Conservation (phyloP, 495 filamentous ascomycete species). For the Trichodelitschia bisporula region DNA sequence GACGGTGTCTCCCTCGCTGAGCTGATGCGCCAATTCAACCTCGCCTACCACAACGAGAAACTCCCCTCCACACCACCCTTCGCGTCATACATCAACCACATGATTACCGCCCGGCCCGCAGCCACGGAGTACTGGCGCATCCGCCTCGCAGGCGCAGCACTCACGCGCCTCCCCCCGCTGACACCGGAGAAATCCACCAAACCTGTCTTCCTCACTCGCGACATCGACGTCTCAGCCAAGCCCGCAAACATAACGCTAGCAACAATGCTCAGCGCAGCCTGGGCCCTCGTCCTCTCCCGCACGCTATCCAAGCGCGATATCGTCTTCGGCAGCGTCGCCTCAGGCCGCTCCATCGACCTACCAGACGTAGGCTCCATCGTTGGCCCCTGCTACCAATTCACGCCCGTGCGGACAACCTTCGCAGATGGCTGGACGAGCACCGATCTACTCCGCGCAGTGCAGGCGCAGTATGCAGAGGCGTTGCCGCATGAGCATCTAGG, state of each 20-base stretch:
- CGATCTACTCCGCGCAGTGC: slow-evolving; percentile 6
- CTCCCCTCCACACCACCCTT: slow-evolving; percentile 30
- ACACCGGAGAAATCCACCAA: slow-evolving; percentile 10
- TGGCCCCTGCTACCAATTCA: slow-evolving; percentile 8
- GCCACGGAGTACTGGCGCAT: slow-evolving; percentile 34
- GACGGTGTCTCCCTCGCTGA: slow-evolving; percentile 44
- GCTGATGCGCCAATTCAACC: slow-evolving; percentile 29
- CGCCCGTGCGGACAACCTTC: slow-evolving; percentile 7
- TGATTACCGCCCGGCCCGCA: slow-evolving; percentile 22
- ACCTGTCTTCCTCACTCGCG: slow-evolving; percentile 17
- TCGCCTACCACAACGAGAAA: slow-evolving; percentile 23
- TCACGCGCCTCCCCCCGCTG: slow-evolving; percentile 19
- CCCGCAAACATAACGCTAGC: slow-evolving; percentile 28
- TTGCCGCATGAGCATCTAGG: slow-evolving; percentile 16
- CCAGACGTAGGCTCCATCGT: slow-evolving; percentile 4
- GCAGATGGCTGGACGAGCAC: slow-evolving; percentile 6
- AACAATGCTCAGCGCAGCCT: slow-evolving; percentile 32
- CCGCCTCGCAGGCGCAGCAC: slow-evolving; percentile 24
- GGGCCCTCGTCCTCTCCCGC: slow-evolving; percentile 32
- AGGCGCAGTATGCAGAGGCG: slow-evolving; percentile 5
- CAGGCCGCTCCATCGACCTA: slow-evolving; percentile 17
- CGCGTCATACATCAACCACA: too few species aligned
- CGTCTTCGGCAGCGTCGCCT: slow-evolving; percentile 34
- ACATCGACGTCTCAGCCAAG: slow-evolving; percentile 20
- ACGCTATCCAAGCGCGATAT: slow-evolving; percentile 24